These are phyloP conservation scores for Oryza brachyantha DNA, from an alignment of 176 grass and related monocot species.

Conservation along the genomic window DNA sequence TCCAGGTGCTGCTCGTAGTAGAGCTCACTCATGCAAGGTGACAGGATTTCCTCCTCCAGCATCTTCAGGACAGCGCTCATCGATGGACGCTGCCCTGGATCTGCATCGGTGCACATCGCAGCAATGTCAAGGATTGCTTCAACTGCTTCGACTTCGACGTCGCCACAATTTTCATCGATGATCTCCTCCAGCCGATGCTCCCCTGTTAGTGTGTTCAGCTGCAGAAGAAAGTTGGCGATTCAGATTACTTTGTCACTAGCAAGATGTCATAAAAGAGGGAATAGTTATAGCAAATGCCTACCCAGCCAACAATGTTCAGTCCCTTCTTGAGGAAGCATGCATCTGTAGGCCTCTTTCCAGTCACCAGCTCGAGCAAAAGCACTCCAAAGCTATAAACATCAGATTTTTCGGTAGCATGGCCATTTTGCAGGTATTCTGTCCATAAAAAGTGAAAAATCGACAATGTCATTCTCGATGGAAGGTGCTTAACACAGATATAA, in stretches of 20 bases:
- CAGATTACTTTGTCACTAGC: neutral
- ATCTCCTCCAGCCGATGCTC: slow-evolving; percentile 86
- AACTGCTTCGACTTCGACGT: slow-evolving; percentile 72
- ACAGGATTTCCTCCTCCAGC: slow-evolving; percentile 94
- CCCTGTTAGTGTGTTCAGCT: slow-evolving; percentile 82
- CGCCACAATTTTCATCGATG: slow-evolving; percentile 48
- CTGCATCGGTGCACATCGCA: slow-evolving; percentile 83
- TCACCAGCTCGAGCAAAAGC: slow-evolving; percentile 83
- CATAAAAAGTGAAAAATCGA: neutral
- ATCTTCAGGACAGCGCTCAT: slow-evolving; percentile 87
- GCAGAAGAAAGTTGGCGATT: neutral
- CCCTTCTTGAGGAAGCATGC: slow-evolving; percentile 78
- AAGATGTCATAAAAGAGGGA: neutral
- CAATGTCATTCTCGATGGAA: neutral
- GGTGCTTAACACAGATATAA: neutral
- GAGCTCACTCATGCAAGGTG: slow-evolving; percentile 70
- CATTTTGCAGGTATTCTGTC: slow-evolving; percentile 92
- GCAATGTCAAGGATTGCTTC: slow-evolving; percentile 92
- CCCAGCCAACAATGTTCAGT: slow-evolving; percentile 98
- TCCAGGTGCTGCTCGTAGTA: slow-evolving; percentile 76
- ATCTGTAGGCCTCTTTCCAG: slow-evolving; percentile 84
- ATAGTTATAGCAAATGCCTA: slow-evolving; percentile 8
- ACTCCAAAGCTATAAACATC: slow-evolving; percentile 95
- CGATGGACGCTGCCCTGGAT: slow-evolving; percentile 57
- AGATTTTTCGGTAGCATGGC: slow-evolving; percentile 76